phyloP scores from a whole-genome alignment of 169 alveolate species.

The Babesia bovis region DNA sequence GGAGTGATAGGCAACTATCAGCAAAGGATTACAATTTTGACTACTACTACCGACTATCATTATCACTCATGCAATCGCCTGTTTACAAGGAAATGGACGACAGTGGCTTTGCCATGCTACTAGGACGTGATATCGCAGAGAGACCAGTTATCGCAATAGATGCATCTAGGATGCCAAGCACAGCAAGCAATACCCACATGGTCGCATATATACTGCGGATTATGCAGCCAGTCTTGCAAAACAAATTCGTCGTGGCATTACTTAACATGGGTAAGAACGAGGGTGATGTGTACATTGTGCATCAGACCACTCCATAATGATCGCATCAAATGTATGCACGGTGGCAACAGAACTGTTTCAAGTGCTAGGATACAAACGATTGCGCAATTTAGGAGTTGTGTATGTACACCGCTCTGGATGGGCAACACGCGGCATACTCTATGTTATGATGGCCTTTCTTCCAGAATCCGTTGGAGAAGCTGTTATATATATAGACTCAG shows the following conservation, averaged over 20 bases:
- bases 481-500: slow-evolving; percentile 43
- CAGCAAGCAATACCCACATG: slow-evolving; percentile 12
- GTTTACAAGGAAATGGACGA: slow-evolving; percentile 40
- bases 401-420: slow-evolving; percentile 62
- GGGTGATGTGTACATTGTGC: background rate
- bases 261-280: slow-evolving; percentile 54
- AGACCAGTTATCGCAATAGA: slow-evolving; percentile 63
- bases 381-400: slow-evolving; percentile 47
- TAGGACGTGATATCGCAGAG: slow-evolving; percentile 31
- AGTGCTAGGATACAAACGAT: slow-evolving; percentile 45
- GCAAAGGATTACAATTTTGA: slow-evolving; percentile 43
- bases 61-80: slow-evolving; percentile 50
- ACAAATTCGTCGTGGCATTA: slow-evolving; percentile 29
- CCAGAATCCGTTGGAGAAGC: slow-evolving; percentile 50
- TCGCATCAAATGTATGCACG: slow-evolving; percentile 22
- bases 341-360: slow-evolving; percentile 43
- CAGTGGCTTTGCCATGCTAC: slow-evolving; percentile 34
- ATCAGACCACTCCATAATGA: slow-evolving; percentile 52
- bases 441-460: slow-evolving; percentile 40
- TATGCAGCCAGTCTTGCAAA: slow-evolving; percentile 45
- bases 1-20: slow-evolving; percentile 42
- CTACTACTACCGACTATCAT: slow-evolving; percentile 47
- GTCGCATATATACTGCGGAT: slow-evolving; percentile 51
- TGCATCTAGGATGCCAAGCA: slow-evolving; percentile 12
- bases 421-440: slow-evolving; percentile 48